A percentile compares a stretch with the other conserved stretches of the same genome.
Conservation (phyloP, 306 rosid genomes). For the Sindora glabra region DNA sequence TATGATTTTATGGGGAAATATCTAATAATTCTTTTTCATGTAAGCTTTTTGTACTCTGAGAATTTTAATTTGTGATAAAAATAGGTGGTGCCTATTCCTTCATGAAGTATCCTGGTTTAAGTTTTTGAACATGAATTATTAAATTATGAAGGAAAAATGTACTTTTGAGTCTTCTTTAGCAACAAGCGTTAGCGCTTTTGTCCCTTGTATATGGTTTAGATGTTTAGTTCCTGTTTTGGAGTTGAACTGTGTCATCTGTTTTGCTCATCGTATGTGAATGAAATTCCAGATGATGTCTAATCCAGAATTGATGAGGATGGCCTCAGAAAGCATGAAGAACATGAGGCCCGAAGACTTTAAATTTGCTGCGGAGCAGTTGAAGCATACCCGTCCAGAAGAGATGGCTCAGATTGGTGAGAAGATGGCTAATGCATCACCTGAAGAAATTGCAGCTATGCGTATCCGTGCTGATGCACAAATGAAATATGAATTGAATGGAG, state of each 20-base stretch:
- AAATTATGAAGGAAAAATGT: too few relatives aligned
- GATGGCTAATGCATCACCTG: slow-evolving; percentile 79
- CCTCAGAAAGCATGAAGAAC: slow-evolving; percentile 87
- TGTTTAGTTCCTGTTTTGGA: background rate
- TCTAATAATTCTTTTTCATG: background rate
- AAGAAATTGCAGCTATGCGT: slow-evolving; percentile 74
- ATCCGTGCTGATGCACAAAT: slow-evolving; percentile 60
- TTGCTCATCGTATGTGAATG: background rate
- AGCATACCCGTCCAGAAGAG: slow-evolving; percentile 82
- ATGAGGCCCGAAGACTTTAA: slow-evolving; percentile 76
- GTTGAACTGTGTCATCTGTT: background rate
- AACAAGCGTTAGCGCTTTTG: too few relatives aligned
- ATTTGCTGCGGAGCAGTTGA: slow-evolving; percentile 79
- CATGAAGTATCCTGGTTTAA: background rate
- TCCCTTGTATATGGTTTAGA: background rate
- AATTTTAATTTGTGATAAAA: background rate
- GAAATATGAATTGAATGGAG: slow-evolving; percentile 60
- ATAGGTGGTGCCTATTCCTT: background rate
- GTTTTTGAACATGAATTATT: background rate
- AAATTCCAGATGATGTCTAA: slow-evolving; percentile 83
- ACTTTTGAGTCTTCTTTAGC: background rate
- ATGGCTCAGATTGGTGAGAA: slow-evolving; percentile 91
- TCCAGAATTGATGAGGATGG: slow-evolving; percentile 90
- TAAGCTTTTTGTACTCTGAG: background rate
- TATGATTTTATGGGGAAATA: background rate